These are phyloP conservation scores for Leishmania arabica DNA, from an alignment of 208 protist genomes.

Conservation along the genomic window DNA sequence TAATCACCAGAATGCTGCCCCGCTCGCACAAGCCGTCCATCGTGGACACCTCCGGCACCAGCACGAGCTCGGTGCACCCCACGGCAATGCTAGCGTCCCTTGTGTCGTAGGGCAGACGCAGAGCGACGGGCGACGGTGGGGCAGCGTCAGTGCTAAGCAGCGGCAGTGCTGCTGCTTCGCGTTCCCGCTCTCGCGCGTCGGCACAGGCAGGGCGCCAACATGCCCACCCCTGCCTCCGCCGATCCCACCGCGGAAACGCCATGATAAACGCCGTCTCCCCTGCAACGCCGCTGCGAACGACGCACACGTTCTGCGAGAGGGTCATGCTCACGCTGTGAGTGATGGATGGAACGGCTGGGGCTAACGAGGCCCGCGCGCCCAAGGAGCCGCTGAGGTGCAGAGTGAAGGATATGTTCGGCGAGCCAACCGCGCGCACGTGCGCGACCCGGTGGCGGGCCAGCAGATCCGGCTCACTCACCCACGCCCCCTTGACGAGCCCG, in stretches of 20 bases:
- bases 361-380: slow-evolving; percentile 21
- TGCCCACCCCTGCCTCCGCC: slow-evolving; percentile 46
- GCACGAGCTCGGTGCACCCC: slow-evolving; percentile 54
- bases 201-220: slow-evolving; percentile 35
- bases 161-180: slow-evolving; percentile 34
- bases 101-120: slow-evolving; percentile 72
- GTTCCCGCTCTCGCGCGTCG: not conserved
- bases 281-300: slow-evolving; percentile 48
- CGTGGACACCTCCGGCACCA: slow-evolving; percentile 45
- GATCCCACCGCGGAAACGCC: slow-evolving; percentile 65
- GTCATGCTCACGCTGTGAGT: slow-evolving; percentile 45
- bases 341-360: slow-evolving; percentile 31
- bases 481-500: slow-evolving; percentile 51
- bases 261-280: slow-evolving; percentile 51
- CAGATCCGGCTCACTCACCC: slow-evolving; percentile 70
- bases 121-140: slow-evolving; percentile 52
- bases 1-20: slow-evolving; percentile 21
- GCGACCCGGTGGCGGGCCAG: slow-evolving; percentile 52
- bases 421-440: slow-evolving; percentile 1
- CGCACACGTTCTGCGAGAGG: slow-evolving; percentile 50
- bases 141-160: slow-evolving; percentile 36
- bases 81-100: slow-evolving; percentile 56
- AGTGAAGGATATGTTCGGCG: slow-evolving; percentile 23
- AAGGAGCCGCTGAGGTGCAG: slow-evolving; percentile 32
- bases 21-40: slow-evolving; percentile 9